phyloP scores from a whole-genome alignment of 768 basidiomycete genomes.

The Naganishia vishniacii region DNA sequence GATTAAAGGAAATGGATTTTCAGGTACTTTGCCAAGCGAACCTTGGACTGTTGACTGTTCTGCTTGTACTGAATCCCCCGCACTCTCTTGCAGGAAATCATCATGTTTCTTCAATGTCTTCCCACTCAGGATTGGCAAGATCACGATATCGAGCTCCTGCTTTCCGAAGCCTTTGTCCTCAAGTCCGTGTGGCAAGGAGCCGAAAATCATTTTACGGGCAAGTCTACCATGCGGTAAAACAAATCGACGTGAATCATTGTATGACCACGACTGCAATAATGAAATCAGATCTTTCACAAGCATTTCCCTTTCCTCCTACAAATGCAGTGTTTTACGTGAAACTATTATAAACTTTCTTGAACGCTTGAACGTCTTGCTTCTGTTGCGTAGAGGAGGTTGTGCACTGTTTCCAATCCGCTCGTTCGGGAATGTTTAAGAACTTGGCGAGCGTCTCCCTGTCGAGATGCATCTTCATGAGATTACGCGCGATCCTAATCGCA shows the following conservation, averaged over 20 bases:
- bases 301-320: too few relatives aligned
- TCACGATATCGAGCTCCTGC: conserved; percentile 88
- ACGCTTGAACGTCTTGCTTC: conserved; percentile 69
- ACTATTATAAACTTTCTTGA: conserved; percentile 68
- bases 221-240: not conserved
- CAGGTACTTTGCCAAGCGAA: conserved; percentile 71
- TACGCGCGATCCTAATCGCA: not conserved
- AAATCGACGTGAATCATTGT: not conserved
- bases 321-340: not conserved
- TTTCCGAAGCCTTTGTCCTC: conserved; percentile 86
- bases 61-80: too few relatives aligned
- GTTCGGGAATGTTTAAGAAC: conserved; percentile 67
- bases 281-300: too few relatives aligned
- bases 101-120: conserved; percentile 74
- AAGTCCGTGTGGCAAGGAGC: conserved; percentile 49
- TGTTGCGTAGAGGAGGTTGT: conserved; percentile 77
- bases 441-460: conserved; percentile 72
- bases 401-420: conserved; percentile 90
- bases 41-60: too few relatives aligned
- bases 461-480: not conserved
- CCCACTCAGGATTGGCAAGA: conserved; percentile 79
- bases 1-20: conserved; percentile 93
- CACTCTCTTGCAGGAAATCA: conserved; percentile 67
- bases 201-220: conserved; percentile 44
- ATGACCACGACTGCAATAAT: too few relatives aligned